Base-by-base conservation (phyloP, 2,329 filamentous ascomycete genomes). In the Coccinonectria pachysandricola region DNA sequence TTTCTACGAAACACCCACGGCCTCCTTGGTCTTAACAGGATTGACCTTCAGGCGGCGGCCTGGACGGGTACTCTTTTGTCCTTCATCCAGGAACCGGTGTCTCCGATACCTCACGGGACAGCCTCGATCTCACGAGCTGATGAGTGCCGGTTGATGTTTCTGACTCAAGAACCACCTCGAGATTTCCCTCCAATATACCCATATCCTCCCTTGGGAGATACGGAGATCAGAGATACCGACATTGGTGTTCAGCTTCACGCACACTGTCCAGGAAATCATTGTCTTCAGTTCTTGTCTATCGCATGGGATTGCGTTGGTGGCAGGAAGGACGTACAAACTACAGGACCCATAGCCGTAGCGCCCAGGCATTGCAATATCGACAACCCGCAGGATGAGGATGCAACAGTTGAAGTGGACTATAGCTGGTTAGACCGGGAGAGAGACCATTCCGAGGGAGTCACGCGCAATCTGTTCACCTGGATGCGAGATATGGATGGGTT, bases 381-480 rank as follows among this genome's bases (percentile, higher is more conserved):
- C 19, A 11, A 9, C 12, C n/a, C 7, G 8, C 19, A 23, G 9
- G 11, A 16, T 12, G 27, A 25, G 10, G 23, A 21, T 19, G 7
- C 3, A 11, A 15, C 17, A 20, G 3, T 17, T 23, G 12, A 32
- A 22, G 15, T 21, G 4, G 19, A 29, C 24, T 36, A 36, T 15
- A 7, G 8, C 5, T 15, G 18, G 18, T 14, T 36, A 8, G 27
- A 36, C 13, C 34, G 27, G 17, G 34, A 33, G 11, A 31, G n/a
- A 12, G 34, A 36, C 17, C 25, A 14, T 26, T 36, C 23, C 4
- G 31, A 36, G 13, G 7, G 16, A 8, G 23, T 25, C 4, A 34
- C 30, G 2, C 22, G 34, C 5, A 31, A 33, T 21, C 8, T 33
- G 12, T 36, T 36, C 21, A 20, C 9, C 12, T 36, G 34, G 30